These are phyloP conservation scores for Talaromyces adpressus DNA, from an alignment of 495 filamentous ascomycete species.

Conservation along the genomic window DNA sequence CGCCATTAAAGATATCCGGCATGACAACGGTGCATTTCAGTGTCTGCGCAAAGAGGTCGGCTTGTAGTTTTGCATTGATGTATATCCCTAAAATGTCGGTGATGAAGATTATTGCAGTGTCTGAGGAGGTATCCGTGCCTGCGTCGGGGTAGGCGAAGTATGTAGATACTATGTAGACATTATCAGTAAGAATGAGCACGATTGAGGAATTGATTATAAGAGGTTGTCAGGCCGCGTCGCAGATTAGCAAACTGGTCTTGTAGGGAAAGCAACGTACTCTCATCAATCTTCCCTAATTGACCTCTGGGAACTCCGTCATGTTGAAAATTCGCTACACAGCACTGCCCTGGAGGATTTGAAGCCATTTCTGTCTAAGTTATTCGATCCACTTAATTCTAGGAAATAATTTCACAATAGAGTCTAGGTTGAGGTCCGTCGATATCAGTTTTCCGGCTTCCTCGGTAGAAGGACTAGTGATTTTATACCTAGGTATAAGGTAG, in stretches of 20 bases:
- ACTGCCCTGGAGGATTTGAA: not conserved
- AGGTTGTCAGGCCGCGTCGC: too few species aligned
- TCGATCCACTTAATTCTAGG: not conserved
- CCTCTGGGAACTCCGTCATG: not conserved
- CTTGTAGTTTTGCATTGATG: conserved; percentile 71
- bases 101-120: not conserved
- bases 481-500: not conserved
- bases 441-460: not conserved
- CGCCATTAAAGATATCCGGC: conserved; percentile 72
- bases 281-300: not conserved
- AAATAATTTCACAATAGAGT: not conserved
- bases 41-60: conserved; percentile 67
- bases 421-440: not conserved
- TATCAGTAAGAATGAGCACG: too few species aligned
- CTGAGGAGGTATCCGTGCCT: not conserved
- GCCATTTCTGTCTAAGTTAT: not conserved
- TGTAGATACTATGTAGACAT: not conserved
- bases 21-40: conserved; percentile 73
- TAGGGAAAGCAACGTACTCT: not conserved
- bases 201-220: too few species aligned
- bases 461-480: not conserved
- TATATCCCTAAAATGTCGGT: conserved; percentile 56
- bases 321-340: not conserved
- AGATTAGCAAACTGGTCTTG: too few species aligned
- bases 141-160: not conserved